A percentile compares a stretch with the other conserved stretches of the same genome.
Conservation (phyloP, 2,329 filamentous ascomycete species). For the Fusarium paranaense region DNA sequence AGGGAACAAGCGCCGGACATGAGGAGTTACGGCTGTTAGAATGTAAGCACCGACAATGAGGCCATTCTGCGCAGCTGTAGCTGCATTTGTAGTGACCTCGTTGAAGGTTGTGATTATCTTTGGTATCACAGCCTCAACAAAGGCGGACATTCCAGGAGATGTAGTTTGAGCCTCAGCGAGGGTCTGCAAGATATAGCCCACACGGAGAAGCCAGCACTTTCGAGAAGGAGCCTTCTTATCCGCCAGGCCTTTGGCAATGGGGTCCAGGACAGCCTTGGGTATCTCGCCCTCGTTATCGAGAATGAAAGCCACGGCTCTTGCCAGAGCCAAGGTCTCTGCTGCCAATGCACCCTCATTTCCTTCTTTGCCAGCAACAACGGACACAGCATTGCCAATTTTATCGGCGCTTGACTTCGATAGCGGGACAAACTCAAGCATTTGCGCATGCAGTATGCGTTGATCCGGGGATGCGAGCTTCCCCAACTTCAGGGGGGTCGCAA, state of each 20-base stretch:
- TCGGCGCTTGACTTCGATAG: slow-evolving; percentile 71
- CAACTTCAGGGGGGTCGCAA: slow-evolving; percentile 81
- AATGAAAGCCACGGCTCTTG: slow-evolving; percentile 71
- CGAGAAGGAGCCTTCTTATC: slow-evolving; percentile 87
- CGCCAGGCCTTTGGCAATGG: slow-evolving; percentile 81
- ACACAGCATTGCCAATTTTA: slow-evolving; percentile 75
- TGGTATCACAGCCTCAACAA: slow-evolving; percentile 65
- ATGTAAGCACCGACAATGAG: slow-evolving; percentile 85
- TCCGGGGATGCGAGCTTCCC: slow-evolving; percentile 88
- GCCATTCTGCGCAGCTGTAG: slow-evolving; percentile 83
- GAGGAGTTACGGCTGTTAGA: slow-evolving; percentile 72
- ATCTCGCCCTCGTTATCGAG: slow-evolving; percentile 71
- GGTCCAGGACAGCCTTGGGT: slow-evolving; percentile 75
- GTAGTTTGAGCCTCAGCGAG: slow-evolving; percentile 56
- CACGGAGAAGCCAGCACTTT: slow-evolving; percentile 82
- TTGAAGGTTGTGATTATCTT: slow-evolving; percentile 77
- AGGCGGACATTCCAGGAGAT: slow-evolving; percentile 59
- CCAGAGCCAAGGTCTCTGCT: slow-evolving; percentile 79
- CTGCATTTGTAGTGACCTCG: slow-evolving; percentile 82
- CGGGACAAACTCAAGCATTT: slow-evolving; percentile 78
- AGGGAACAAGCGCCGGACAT: slow-evolving; percentile 65
- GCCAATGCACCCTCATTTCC: slow-evolving; percentile 86
- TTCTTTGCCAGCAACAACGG: slow-evolving; percentile 81
- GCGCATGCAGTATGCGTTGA: slow-evolving; percentile 84
- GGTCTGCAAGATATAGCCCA: slow-evolving; percentile 77